Conservation (phyloP, 1,139 yeast species). For the Pichia sp. region DNA sequence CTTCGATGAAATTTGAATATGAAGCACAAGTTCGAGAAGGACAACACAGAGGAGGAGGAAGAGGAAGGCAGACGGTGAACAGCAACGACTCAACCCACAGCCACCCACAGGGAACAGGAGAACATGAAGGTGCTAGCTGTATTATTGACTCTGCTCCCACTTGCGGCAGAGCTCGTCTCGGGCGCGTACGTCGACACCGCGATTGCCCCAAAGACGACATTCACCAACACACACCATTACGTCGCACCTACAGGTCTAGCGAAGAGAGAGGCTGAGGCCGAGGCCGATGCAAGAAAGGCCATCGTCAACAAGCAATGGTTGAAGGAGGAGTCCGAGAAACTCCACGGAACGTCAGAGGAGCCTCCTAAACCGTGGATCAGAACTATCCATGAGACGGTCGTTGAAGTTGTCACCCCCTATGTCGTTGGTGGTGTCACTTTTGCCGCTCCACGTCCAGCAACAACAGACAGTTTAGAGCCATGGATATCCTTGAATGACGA, state of each 20-base stretch:
- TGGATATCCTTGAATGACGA: slow-evolving; percentile 75
- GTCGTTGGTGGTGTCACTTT: slow-evolving; percentile 79
- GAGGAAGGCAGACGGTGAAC: too few relatives aligned
- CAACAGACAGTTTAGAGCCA: slow-evolving; percentile 64
- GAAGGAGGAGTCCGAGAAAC: slow-evolving; percentile 31
- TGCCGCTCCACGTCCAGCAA: slow-evolving; percentile 60
- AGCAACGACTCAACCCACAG: too few relatives aligned
- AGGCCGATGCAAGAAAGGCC: slow-evolving; percentile 31
- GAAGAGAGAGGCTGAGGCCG: slow-evolving; percentile 29
- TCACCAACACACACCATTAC: background rate
- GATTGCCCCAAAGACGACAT: slow-evolving; percentile 2
- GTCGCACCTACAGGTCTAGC: slow-evolving; percentile 3
- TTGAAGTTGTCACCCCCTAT: slow-evolving; percentile 71
- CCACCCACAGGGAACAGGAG: too few relatives aligned
- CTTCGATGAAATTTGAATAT: too few relatives aligned
- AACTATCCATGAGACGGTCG: slow-evolving; percentile 50
- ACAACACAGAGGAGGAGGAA: too few relatives aligned
- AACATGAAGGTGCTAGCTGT: background rate
- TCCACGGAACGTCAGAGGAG: slow-evolving; percentile 24
- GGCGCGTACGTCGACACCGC: background rate
- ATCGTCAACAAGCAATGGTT: slow-evolving; percentile 37
- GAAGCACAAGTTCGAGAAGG: too few relatives aligned
- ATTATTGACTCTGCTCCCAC: background rate
- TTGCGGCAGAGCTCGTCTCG: background rate
- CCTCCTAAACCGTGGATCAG: slow-evolving; percentile 65